Evolutionary conservation across 208 protist genomes (phyloP).

Genomic region (Crithidia acanthocephali): DNA sequence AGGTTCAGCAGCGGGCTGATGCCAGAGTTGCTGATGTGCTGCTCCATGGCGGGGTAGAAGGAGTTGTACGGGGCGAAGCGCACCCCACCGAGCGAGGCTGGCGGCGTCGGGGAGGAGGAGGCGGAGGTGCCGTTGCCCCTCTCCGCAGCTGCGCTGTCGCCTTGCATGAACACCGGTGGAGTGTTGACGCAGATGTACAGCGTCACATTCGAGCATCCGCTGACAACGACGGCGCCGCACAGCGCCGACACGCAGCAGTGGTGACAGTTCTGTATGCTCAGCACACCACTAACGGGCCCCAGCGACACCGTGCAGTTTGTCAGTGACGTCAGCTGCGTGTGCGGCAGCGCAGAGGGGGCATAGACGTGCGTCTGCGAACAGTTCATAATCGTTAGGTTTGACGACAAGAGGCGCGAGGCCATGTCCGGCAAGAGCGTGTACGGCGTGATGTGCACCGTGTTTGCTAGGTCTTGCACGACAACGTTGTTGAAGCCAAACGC

Average conservation of each 20-base stretch:
- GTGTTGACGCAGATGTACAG: slow-evolving; percentile 90
- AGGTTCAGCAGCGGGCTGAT: slow-evolving; percentile 89
- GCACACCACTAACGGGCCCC: slow-evolving; percentile 82
- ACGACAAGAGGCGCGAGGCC: slow-evolving; percentile 48
- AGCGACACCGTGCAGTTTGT: slow-evolving; percentile 89
- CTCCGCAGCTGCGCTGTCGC: slow-evolving; percentile 28
- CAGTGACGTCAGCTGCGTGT: slow-evolving; percentile 80
- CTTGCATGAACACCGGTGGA: slow-evolving; percentile 72
- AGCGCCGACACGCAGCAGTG: slow-evolving; percentile 85
- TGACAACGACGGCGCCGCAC: slow-evolving; percentile 81
- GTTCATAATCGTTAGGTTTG: slow-evolving; percentile 73
- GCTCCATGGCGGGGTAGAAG: slow-evolving; percentile 85
- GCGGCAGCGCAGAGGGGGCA: slow-evolving; percentile 77
- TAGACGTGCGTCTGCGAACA: slow-evolving; percentile 81
- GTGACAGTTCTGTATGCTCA: slow-evolving; percentile 83
- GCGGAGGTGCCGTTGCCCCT: slow-evolving; percentile 33
- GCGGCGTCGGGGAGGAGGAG: slow-evolving; percentile 6
- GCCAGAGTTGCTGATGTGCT: slow-evolving; percentile 80
- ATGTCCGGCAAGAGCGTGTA: slow-evolving; percentile 49
- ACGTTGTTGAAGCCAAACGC: slow-evolving; percentile 71
- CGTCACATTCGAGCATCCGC: slow-evolving; percentile 70
- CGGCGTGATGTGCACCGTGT: slow-evolving; percentile 67
- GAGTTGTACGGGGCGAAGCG: slow-evolving; percentile 92
- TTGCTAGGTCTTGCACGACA: slow-evolving; percentile 44
- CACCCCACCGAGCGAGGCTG: slow-evolving; percentile 44